These are phyloP conservation scores for Penicillium sp. DNA, from an alignment of 2,329 filamentous ascomycete genomes.

Conservation along the genomic window DNA sequence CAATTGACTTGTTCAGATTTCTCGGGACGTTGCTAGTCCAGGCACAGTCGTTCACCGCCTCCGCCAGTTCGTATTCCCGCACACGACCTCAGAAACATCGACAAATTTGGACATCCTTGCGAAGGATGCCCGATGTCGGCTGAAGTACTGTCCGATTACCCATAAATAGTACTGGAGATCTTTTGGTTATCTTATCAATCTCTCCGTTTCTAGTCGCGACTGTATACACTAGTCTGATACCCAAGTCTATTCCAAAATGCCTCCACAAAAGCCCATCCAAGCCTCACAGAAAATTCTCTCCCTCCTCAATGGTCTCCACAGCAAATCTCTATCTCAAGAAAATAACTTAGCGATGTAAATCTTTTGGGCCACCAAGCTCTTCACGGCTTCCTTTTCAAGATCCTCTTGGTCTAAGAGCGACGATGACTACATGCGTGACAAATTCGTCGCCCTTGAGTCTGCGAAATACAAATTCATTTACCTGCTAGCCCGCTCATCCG, in stretches of 20 bases:
- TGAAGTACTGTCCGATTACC: not conserved
- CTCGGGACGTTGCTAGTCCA: not conserved
- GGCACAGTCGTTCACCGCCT: not conserved
- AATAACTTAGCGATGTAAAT: not conserved
- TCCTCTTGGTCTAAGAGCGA: not conserved
- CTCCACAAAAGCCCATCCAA: not conserved
- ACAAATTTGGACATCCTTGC: not conserved
- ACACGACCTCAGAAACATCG: not conserved
- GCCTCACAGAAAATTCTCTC: not conserved
- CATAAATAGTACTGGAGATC: not conserved
- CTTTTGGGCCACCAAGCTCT: not conserved
- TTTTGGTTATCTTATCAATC: not conserved
- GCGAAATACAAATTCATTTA: slow-evolving; percentile 65
- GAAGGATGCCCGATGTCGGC: not conserved
- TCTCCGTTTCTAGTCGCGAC: not conserved
- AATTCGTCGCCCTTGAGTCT: slow-evolving; percentile 64
- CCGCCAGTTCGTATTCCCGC: not conserved
- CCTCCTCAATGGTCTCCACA: not conserved
- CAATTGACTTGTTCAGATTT: not conserved
- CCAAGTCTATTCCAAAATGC: too few relatives aligned
- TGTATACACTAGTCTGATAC: not conserved
- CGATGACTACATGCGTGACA: slow-evolving; percentile 56
- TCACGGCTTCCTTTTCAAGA: not conserved
- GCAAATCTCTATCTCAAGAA: not conserved
- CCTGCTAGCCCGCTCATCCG: slow-evolving; percentile 54